phyloP scores from a whole-genome alignment of 352 stramenopile genomes.

The Globisporangium emineosum region DNA sequence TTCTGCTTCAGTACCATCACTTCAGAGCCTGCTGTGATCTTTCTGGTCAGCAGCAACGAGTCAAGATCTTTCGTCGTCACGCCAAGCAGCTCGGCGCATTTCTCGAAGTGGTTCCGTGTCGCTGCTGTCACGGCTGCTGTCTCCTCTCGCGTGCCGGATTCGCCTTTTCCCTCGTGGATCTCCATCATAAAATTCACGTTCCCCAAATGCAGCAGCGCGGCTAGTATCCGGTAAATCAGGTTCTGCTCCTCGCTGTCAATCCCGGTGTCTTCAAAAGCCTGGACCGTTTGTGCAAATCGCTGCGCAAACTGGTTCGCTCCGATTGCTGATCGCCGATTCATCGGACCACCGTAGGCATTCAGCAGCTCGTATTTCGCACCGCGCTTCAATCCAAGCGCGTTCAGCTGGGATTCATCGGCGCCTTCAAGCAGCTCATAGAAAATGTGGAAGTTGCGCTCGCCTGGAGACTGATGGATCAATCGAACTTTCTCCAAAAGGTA shows the following conservation, averaged over 20 bases:
- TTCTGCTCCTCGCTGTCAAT: constrained; percentile 43
- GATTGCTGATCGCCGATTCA: constrained; percentile 27
- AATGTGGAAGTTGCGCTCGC: constrained; percentile 95
- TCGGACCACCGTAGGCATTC: constrained; percentile 73
- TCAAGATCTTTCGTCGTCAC: constrained; percentile 81
- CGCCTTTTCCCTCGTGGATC: constrained; percentile 11
- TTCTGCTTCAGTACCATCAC: constrained; percentile 78
- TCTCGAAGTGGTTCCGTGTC: constrained; percentile 52
- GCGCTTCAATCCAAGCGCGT: constrained; percentile 56
- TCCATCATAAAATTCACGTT: constrained; percentile 90
- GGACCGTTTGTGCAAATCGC: constrained; percentile 59
- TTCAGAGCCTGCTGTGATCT: constrained; percentile 92
- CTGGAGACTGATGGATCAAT: constrained; percentile 89
- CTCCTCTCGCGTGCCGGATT: constrained; percentile 33
- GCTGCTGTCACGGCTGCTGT: constrained; percentile 40
- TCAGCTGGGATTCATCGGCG: constrained; percentile 54
- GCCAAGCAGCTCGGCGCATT: constrained; percentile 87
- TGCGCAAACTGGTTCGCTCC: constrained; percentile 49
- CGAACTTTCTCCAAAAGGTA: constrained; percentile 98
- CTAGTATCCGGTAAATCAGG: constrained; percentile 71
- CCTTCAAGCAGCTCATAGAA: constrained; percentile 95
- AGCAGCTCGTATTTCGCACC: constrained; percentile 85
- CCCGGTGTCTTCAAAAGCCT: constrained; percentile 77
- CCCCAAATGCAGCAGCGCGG: constrained; percentile 93
- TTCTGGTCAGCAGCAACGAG: constrained; percentile 82